phyloP scores from a whole-genome alignment of 139 green algal species.

The Chlorella vulgaris region DNA sequence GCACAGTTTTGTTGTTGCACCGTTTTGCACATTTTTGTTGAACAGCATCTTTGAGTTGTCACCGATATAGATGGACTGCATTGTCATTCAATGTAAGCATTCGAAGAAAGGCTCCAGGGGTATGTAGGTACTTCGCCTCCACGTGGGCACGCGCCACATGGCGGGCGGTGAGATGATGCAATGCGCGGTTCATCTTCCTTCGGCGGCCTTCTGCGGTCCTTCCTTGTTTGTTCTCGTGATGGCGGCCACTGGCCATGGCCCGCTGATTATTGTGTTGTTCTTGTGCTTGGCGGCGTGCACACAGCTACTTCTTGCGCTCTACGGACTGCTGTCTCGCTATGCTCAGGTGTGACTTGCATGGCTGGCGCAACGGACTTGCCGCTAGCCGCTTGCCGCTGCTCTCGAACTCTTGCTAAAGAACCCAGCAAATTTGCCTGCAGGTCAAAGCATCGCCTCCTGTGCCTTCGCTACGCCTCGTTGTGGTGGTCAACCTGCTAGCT shows the following conservation, averaged over 20 bases:
- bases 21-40: too few relatives aligned
- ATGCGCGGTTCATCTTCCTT: background rate
- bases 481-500: constrained; percentile 16
- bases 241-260: too few relatives aligned
- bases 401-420: background rate
- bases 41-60: too few relatives aligned
- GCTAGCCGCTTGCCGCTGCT: background rate
- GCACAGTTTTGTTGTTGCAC: too few relatives aligned
- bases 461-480: constrained; percentile 22
- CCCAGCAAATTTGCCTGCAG: background rate
- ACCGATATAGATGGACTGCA: too few relatives aligned
- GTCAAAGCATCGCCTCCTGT: background rate
- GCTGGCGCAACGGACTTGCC: background rate
- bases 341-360: background rate
- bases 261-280: background rate
- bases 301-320: constrained; percentile 12
- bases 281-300: background rate
- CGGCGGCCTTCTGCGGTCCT: too few relatives aligned
- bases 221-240: background rate
- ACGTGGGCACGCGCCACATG: background rate
- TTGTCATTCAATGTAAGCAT: too few relatives aligned
- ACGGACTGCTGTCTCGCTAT: constrained; percentile 19
- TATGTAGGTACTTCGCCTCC: too few relatives aligned
- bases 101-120: too few relatives aligned
- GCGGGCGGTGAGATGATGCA: too few relatives aligned